These are phyloP conservation scores for Suhomyces sp. DNA, from an alignment of 805 yeast species.

Conservation along the genomic window DNA sequence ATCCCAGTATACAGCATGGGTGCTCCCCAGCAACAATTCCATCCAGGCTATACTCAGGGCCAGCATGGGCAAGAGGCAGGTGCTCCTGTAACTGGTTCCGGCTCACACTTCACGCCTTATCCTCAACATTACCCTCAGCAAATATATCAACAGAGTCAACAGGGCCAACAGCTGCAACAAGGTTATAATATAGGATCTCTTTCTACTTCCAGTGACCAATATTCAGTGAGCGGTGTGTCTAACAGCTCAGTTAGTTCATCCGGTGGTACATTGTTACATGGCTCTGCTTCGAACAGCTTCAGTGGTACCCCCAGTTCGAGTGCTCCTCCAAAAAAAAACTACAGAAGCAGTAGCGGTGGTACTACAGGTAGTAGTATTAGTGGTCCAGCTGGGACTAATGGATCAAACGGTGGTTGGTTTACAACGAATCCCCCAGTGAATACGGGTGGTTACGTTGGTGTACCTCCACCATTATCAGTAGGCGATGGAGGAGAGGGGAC, in stretches of 20 bases:
- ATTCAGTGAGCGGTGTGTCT: slow-evolving; percentile 6
- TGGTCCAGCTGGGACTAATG: slow-evolving; percentile 1
- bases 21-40: slow-evolving; percentile 6
- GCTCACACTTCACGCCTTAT: slow-evolving; percentile 9
- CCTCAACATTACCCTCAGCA: slow-evolving; percentile 11
- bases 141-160: slow-evolving; percentile 5
- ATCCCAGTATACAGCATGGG: slow-evolving; percentile 6
- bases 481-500: neutral
- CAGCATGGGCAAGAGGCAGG: slow-evolving; percentile 4
- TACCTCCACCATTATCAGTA: slow-evolving; percentile 1
- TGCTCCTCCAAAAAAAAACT: slow-evolving; percentile 10
- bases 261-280: slow-evolving; percentile 4
- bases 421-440: slow-evolving; percentile 4
- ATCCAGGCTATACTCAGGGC: slow-evolving; percentile 4
- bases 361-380: slow-evolving; percentile 2
- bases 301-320: slow-evolving; percentile 2
- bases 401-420: slow-evolving; percentile 6
- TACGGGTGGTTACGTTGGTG: slow-evolving; percentile 1
- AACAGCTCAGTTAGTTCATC: slow-evolving; percentile 9
- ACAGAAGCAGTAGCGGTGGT: slow-evolving; percentile 9
- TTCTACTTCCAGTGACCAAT: slow-evolving; percentile 9
- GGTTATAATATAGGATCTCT: slow-evolving; percentile 8
- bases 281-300: slow-evolving; percentile 4
- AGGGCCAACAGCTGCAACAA: slow-evolving; percentile 7
- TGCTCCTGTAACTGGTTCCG: slow-evolving; percentile 1